These are phyloP conservation scores for Caryopteris hybrid DNA, from an alignment of 305 asterid genomes.

Conservation along the genomic window DNA sequence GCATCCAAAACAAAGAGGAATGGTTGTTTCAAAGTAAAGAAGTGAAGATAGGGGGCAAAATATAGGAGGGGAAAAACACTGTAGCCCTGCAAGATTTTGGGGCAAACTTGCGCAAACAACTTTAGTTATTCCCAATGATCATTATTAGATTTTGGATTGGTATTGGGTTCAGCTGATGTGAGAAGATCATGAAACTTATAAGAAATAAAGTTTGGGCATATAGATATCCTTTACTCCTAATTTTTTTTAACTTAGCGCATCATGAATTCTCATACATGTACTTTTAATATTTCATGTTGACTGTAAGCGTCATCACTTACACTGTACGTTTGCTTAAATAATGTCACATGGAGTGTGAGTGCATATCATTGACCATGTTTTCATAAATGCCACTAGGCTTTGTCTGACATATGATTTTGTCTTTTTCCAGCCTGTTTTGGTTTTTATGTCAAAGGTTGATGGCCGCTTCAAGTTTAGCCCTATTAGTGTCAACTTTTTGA, in stretches of 20 bases:
- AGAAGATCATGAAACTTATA: background rate
- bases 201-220: background rate
- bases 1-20: background rate
- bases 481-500: slow-evolving; percentile 83
- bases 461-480: slow-evolving; percentile 86
- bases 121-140: background rate
- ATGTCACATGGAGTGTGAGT: slow-evolving; percentile 3
- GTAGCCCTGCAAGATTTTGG: background rate
- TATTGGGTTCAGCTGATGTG: no score
- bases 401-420: slow-evolving; percentile 13
- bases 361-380: slow-evolving; percentile 10
- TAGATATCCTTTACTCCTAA: background rate
- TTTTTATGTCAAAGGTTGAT: slow-evolving; percentile 89
- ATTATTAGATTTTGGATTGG: no score
- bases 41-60: no score
- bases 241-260: background rate
- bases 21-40: background rate
- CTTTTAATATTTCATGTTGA: background rate
- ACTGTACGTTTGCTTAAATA: background rate
- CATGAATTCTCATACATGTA: background rate
- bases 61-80: no score
- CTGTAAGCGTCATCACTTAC: background rate
- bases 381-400: slow-evolving; percentile 9
- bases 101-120: background rate
- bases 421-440: slow-evolving; percentile 76